Base-by-base conservation (phyloP, 192 early-diverging fungal genomes). In the Coemansia sp. region DNA sequence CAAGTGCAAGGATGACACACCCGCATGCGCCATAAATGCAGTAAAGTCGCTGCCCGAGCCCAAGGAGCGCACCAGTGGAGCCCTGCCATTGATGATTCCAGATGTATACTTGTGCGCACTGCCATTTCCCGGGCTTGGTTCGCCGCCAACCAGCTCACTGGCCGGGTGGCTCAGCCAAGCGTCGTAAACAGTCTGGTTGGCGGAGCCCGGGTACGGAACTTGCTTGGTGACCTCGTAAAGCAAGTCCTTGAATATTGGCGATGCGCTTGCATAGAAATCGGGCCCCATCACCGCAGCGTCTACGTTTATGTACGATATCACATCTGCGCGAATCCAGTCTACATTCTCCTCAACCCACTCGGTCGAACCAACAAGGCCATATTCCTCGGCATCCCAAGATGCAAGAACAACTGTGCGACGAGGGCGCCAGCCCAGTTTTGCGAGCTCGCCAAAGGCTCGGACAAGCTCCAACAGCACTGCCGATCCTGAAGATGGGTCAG, bases 361-460 rank as follows among this genome's bases (percentile, higher is more conserved):
- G 10, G 83, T 86, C 9, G 83, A 85, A 3, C 85, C 85, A 4
- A 82, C 60, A 7, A 78, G 47, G 8, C 85, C 79, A 58, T 85
- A 83, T 64, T 86, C 85, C 42, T 82, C 82, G 10, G 80, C 85
- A 59, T 86, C 85, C 85, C 85, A 86, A 23, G 81, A 82, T 5
- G 76, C 80, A 19, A 86, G 52, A 10, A 82, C 56, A 13, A 86
- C 76, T 6, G 83, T 82, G 34, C 85, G 75, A 18, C 78, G 63
- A 19, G 85, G 85, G 17, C 73, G 71, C 85, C 85, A 86, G 22
- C 83, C 85, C 14, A 72, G 52, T 49, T 69, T 65, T 21, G 75
- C 43, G 27, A 86, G 57, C 33, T 73, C 64, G n/a, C 83, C 68
- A 25, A 86, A 53, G 21, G 58, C 53, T 19, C 74, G 65, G 26